These are phyloP conservation scores for Brassica balearica DNA, from an alignment of 441 rosid genomes.

Conservation along the genomic window DNA sequence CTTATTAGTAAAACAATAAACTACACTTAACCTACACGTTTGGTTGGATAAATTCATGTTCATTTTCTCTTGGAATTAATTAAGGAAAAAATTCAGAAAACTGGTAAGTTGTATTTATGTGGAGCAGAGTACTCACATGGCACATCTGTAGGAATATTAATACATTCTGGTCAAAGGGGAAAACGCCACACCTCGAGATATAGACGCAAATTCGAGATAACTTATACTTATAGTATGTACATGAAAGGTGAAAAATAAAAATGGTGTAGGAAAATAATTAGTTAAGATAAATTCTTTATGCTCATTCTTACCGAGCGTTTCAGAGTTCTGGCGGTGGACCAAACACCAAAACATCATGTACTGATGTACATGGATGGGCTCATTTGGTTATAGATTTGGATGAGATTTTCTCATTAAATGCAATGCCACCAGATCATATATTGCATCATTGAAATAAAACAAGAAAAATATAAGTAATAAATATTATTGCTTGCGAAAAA, in stretches of 20 bases:
- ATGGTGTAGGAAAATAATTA: neutral
- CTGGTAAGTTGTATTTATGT: constrained; percentile 40
- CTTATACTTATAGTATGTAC: neutral
- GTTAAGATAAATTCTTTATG: constrained; percentile 3
- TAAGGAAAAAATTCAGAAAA: constrained; percentile 8
- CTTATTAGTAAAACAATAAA: constrained; percentile 16
- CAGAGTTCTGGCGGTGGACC: constrained; percentile 32
- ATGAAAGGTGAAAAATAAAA: neutral
- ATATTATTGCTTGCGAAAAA: constrained; percentile 20
- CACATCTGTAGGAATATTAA: constrained; percentile 23
- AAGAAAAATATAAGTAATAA: constrained; percentile 1
- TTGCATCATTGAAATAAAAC: constrained; percentile 7
- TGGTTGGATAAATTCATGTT: constrained; percentile 21
- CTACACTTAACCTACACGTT: neutral
- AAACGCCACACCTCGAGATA: constrained; percentile 27
- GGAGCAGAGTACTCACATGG: constrained; percentile 41
- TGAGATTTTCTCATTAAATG: constrained; percentile 39
- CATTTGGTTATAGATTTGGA: constrained; percentile 37
- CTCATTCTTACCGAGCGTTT: constrained; percentile 31
- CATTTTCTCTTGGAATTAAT: neutral
- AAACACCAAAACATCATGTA: constrained; percentile 24
- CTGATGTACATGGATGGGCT: constrained; percentile 32
- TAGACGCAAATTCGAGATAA: neutral
- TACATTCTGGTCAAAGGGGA: constrained; percentile 40
- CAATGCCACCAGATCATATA: constrained; percentile 16